Evolutionary conservation across 805 yeast genomes (phyloP).

Genomic region (Teunomyces cretensis): DNA sequence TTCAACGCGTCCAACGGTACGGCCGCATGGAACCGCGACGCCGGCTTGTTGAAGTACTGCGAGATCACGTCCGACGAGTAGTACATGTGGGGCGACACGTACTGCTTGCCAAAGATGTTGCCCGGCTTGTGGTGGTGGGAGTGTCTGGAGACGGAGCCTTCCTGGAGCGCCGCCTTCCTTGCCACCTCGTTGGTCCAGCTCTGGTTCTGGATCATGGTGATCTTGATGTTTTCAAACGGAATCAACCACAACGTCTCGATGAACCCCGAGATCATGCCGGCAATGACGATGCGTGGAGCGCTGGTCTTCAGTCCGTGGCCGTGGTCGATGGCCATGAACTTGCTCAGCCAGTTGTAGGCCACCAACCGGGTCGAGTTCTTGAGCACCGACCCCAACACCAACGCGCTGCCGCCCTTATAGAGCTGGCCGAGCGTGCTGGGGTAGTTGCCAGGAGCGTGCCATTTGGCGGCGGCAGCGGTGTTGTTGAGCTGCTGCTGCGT

Average conservation of each 20-base stretch:
- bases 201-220: constrained; percentile 74
- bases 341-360: constrained; percentile 71
- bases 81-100: constrained; percentile 44
- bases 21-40: constrained; percentile 22
- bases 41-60: constrained; percentile 22
- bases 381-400: constrained; percentile 69
- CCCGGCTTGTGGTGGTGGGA: constrained; percentile 11
- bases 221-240: constrained; percentile 87
- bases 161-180: constrained; percentile 10
- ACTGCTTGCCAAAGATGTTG: constrained; percentile 30
- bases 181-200: constrained; percentile 27
- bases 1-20: constrained; percentile 20
- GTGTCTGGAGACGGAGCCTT: constrained; percentile 7
- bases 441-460: constrained; percentile 32
- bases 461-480: constrained; percentile 33
- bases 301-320: constrained; percentile 55
- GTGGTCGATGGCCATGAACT: constrained; percentile 55
- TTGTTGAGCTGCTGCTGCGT: constrained; percentile 63
- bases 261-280: constrained; percentile 81
- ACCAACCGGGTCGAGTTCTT: constrained; percentile 75
- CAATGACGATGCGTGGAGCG: constrained; percentile 80
- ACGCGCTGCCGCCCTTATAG: constrained; percentile 67
- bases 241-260: constrained; percentile 80
- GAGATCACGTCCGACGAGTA: constrained; percentile 33
- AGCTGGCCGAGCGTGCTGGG: constrained; percentile 34